Evolutionary conservation across 108 stramenopile genomes (phyloP).

Genomic region (Bacterosira constricta): DNA sequence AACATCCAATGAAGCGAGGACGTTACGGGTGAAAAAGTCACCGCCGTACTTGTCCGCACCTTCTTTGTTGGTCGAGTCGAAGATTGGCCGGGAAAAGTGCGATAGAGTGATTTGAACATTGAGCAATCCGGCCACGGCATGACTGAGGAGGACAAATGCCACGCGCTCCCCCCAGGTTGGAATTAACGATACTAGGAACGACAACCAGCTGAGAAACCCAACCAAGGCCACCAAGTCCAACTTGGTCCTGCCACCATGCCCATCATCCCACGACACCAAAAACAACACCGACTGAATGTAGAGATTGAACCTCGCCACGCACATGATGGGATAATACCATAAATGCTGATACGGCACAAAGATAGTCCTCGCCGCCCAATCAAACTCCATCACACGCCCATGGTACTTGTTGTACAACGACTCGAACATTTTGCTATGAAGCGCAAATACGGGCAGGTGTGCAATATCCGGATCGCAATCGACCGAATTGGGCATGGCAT

Average conservation of each 20-base stretch:
- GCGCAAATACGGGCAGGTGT: conserved; percentile 88
- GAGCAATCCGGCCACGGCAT: conserved; percentile 83
- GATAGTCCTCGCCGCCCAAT: conserved; percentile 60
- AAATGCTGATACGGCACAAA: conserved; percentile 87
- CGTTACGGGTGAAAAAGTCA: conserved; percentile 58
- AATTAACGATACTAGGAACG: conserved; percentile 44
- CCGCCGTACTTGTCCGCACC: conserved; percentile 39
- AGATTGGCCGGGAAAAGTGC: conserved; percentile 74
- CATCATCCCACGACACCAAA: conserved; percentile 33
- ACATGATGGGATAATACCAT: conserved; percentile 91
- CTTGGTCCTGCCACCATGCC: conserved; percentile 37
- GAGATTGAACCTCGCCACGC: conserved; percentile 84
- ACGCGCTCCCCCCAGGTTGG: conserved; percentile 54
- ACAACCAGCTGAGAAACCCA: conserved; percentile 69
- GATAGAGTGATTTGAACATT: conserved; percentile 87
- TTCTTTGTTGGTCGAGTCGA: conserved; percentile 41
- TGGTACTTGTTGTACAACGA: conserved; percentile 71
- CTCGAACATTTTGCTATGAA: conserved; percentile 70
- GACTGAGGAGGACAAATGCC: conserved; percentile 72
- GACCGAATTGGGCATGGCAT: conserved; percentile 85
- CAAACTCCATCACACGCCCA: conserved; percentile 62
- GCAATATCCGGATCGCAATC: conserved; percentile 96
- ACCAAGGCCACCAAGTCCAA: conserved; percentile 61
- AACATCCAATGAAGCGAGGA: conserved; percentile 79
- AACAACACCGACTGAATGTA: conserved; percentile 72